Conservation (phyloP, 75 land plant species). For the Pinus tabuliformis region DNA sequence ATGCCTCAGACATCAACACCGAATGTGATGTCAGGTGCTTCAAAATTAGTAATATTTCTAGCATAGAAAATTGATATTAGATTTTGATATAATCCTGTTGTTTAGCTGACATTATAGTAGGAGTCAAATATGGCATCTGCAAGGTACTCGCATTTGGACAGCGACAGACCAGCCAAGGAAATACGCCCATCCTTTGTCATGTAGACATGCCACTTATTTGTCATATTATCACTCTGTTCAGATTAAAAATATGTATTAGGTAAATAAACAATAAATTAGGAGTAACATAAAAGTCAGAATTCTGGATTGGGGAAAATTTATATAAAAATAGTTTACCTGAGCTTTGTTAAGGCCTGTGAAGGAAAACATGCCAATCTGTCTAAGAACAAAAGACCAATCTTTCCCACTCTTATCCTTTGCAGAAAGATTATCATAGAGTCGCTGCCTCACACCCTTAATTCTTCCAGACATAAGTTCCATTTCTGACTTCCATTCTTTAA, state of each 20-base stretch:
- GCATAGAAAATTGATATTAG: too few relatives aligned
- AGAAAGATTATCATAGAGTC: conserved; percentile 73
- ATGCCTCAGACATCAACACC: too few relatives aligned
- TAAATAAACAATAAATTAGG: background rate
- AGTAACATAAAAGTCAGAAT: background rate
- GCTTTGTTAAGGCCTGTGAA: conserved; percentile 88
- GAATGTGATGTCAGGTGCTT: too few relatives aligned
- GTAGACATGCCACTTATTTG: conserved; percentile 98
- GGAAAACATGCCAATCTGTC: conserved; percentile 99
- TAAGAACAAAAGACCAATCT: conserved; percentile 94
- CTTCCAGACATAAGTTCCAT: conserved; percentile 99
- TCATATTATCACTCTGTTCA: conserved; percentile 94
- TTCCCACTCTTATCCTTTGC: conserved; percentile 88
- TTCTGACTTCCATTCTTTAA: conserved; percentile 93
- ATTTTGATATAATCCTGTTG: background rate
- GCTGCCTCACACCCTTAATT: conserved; percentile 90
- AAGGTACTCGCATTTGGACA: conserved; percentile 89
- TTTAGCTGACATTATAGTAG: conserved; percentile 74
- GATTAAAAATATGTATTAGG: background rate
- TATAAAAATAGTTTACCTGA: conserved; percentile 51
- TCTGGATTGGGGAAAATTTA: background rate
- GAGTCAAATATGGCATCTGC: conserved; percentile 98
- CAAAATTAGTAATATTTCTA: too few relatives aligned
- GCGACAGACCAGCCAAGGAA: conserved; percentile 89
- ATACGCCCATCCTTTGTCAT: conserved; percentile 99